Evolutionary conservation across 257 asterid species (phyloP), one percentile per base, ranked within the genome.

Genomic region (Nyctanthes arbortristis): DNA sequence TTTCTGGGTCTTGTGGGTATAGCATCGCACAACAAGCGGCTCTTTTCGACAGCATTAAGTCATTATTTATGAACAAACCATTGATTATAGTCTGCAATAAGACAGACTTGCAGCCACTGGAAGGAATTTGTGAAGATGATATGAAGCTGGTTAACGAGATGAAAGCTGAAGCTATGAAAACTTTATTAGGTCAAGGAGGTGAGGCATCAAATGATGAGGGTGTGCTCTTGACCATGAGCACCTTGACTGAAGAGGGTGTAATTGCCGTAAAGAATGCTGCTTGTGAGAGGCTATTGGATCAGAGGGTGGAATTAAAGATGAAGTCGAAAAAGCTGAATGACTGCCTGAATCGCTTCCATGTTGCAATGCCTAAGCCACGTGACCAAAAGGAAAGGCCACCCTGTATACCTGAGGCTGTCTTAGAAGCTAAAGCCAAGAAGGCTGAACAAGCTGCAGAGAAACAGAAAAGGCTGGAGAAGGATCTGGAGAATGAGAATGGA

Each of bases 1-100:
- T 94, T 37, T 94, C 97, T 11, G 99, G 99, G 63, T 91, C 97
- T 3, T 94, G 99, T 75, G 99, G 99, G 47, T 94, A 94, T 68
- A 91, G 79, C 79, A 91, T 94, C 27, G 92, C 91, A 0, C 97
- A 94, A 68, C 97, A 94, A 81, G 96, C 97, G 5, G 97, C 96
- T 32, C 90, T 94, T 16, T 94, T 94, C 63, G 95, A 94, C 79
- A 91, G 97, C 85, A 94, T 94, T 66, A 94, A 94, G 78, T 88
- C 99, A 18, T 81, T 94, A 18, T 94, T 91, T 57, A 83, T 94
- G 97, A 91, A 88, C 84, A 94, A 91, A 29, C 99, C 97, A 0
- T 75, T 94, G 80, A 69, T 86, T 67, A 84, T 93, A 33, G 99
- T 93, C 34, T 91, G 97, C 78, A 93, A 93, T 78, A 93, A 93